These are phyloP conservation scores for Malassezia globosa DNA, from an alignment of 1,284 basidiomycete species.

Conservation along the genomic window DNA sequence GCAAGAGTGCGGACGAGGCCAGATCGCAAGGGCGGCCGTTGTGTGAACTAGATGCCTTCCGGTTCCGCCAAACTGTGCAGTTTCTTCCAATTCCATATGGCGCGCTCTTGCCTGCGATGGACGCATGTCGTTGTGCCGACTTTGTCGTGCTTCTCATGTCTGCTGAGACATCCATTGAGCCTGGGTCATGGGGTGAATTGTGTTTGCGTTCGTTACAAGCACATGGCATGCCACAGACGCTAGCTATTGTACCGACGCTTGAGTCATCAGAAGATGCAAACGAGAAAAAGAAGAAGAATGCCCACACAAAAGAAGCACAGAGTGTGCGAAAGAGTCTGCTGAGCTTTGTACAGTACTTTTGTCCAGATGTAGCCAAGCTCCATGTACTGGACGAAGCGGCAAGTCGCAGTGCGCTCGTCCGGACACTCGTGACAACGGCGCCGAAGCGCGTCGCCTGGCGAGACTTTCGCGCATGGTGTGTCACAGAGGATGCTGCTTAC, in stretches of 20 bases:
- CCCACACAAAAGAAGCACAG: constrained; percentile 26
- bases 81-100: constrained; percentile 56
- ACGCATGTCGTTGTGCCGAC: constrained; percentile 78
- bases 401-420: constrained; percentile 57
- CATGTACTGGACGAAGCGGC: constrained; percentile 56
- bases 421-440: constrained; percentile 37
- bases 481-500: constrained; percentile 57
- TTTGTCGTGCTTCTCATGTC: constrained; percentile 79
- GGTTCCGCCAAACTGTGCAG: constrained; percentile 79
- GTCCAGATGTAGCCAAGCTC: constrained; percentile 62
- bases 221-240: constrained; percentile 59
- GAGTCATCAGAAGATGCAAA: constrained; percentile 13
- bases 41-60: constrained; percentile 53
- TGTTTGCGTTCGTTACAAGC: constrained; percentile 65
- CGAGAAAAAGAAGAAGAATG: constrained; percentile 1
- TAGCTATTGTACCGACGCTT: constrained; percentile 53
- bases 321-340: constrained; percentile 39
- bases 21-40: constrained; percentile 15
- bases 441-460: constrained; percentile 63
- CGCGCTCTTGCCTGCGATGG: constrained; percentile 64
- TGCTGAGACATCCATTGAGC: constrained; percentile 65
- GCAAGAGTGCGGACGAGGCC: constrained; percentile 30
- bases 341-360: constrained; percentile 75
- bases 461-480: constrained; percentile 65
- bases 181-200: constrained; percentile 65